phyloP scores from a whole-genome alignment of 2,329 filamentous ascomycete genomes.

The Colletotrichum cereale region DNA sequence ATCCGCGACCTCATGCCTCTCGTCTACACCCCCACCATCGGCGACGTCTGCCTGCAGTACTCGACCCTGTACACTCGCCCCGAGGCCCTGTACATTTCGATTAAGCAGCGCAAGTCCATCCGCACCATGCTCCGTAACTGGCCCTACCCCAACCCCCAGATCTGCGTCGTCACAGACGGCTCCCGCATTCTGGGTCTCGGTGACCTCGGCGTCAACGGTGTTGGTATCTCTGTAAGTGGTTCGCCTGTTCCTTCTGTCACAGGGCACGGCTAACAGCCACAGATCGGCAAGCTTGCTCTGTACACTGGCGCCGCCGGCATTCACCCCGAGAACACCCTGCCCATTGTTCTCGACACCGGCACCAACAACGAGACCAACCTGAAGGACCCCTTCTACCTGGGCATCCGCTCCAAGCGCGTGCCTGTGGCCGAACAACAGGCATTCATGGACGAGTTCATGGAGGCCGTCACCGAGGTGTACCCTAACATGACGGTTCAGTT shows the following conservation, averaged over 20 bases:
- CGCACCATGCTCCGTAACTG: constrained; percentile 91
- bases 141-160: constrained; percentile 90
- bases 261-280: constrained; percentile 43
- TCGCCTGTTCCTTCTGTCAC: background rate
- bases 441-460: constrained; percentile 98
- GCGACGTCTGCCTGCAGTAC: constrained; percentile 96
- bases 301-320: constrained; percentile 98
- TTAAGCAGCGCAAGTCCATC: constrained; percentile 92
- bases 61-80: constrained; percentile 95
- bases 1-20: constrained; percentile 83
- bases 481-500: constrained; percentile 85
- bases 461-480: constrained; percentile 81
- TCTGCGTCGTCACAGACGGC: constrained; percentile 96
- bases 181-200: constrained; percentile 93
- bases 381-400: constrained; percentile 85
- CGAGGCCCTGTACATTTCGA: constrained; percentile 96
- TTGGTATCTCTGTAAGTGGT: constrained; percentile 87
- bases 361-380: constrained; percentile 76
- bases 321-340: constrained; percentile 85
- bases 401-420: constrained; percentile 86
- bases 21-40: constrained; percentile 91
- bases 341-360: constrained; percentile 76
- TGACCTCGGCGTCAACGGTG: constrained; percentile 95
- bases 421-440: constrained; percentile 83
- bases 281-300: constrained; percentile 92